Evolutionary conservation across 768 basidiomycete species (phyloP).

Genomic region (Lentinula raphanica): DNA sequence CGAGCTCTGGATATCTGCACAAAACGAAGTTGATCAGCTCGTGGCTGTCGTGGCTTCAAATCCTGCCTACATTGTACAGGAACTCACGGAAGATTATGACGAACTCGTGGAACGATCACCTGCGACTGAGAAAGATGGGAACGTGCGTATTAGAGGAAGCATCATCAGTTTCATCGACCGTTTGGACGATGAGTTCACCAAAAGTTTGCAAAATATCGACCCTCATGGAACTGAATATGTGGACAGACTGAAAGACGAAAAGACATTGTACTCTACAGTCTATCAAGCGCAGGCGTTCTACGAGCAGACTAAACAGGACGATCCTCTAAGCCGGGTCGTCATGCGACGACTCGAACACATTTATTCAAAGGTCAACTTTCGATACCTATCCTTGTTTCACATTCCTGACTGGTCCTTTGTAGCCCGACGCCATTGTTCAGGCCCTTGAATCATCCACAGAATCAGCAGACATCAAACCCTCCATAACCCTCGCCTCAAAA

Average conservation of each 20-base stretch:
- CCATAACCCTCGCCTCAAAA: slow-evolving; percentile 51
- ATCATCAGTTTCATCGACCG: slow-evolving; percentile 96
- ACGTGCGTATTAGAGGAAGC: slow-evolving; percentile 88
- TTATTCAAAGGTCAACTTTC: slow-evolving; percentile 79
- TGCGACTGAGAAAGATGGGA: slow-evolving; percentile 57
- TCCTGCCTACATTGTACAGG: slow-evolving; percentile 77
- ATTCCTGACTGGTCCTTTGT: slow-evolving; percentile 14
- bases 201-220: slow-evolving; percentile 95
- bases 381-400: no score
- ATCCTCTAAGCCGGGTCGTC: slow-evolving; percentile 80
- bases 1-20: slow-evolving; percentile 86
- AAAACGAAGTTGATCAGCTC: slow-evolving; percentile 84
- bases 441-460: slow-evolving; percentile 76
- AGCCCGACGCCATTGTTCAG: slow-evolving; percentile 92
- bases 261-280: slow-evolving; percentile 88
- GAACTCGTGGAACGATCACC: slow-evolving; percentile 82
- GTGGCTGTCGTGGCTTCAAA: slow-evolving; percentile 73
- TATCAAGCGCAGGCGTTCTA: slow-evolving; percentile 90
- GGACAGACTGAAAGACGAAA: slow-evolving; percentile 94
- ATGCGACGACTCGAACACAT: slow-evolving; percentile 97
- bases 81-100: slow-evolving; percentile 86
- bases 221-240: slow-evolving; percentile 99
- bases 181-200: slow-evolving; percentile 96
- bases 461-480: slow-evolving; percentile 54
- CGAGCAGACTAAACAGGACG: slow-evolving; percentile 71